Base-by-base conservation (phyloP, 2,329 filamentous ascomycete species). In the Fusarium gaditjirri region DNA sequence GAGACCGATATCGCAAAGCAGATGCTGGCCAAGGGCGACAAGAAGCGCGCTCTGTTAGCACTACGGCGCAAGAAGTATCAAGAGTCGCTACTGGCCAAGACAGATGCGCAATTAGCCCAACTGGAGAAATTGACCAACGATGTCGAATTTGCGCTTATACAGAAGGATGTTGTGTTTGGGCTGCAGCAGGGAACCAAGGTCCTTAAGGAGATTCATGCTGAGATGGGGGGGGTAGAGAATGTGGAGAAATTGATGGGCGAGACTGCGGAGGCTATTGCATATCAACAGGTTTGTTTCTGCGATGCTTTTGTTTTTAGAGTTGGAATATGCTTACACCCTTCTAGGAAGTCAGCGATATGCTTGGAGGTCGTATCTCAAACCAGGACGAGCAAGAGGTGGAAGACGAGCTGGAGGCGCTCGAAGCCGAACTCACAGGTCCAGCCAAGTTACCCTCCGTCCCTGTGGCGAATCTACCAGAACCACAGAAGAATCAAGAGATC, bases 321-420 rank as follows among this genome's bases (percentile, higher is more conserved):
- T 33, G 3, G 17, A 25, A 0, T 21, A 19, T 69, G 36, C 75
- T 77, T 17, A 77, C 64, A 13, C 13, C 29, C 36, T 42, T 36
- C 31, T 77, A 97, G 93, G 95, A 99, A 85, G 89, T 99, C 76
- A 96, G 92, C 83, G 94, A 97, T 54, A 93, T 98, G 88, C 89
- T 99, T 6, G 93, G 92, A 38, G 93, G 93, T 17, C 90, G 92
- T 76, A 95, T 99, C 85, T 94, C 94, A 19, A 96, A 94, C 78
- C 93, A 97, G 77, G 96, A 99, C 82, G 96, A 99, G 81, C 95
- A 98, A 78, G 96, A 98, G 78, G 96, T 99, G 38, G 96, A 99
- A 80, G 95, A 98, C 78, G 96, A 99, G 83, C 86, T 99, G 57
- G 94, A 93, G 61, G 92, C 91, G 2, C 86, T 99, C 72, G 93